Conservation (phyloP, 2,329 filamentous ascomycete species). For the Chrysoporthe cubensis region DNA sequence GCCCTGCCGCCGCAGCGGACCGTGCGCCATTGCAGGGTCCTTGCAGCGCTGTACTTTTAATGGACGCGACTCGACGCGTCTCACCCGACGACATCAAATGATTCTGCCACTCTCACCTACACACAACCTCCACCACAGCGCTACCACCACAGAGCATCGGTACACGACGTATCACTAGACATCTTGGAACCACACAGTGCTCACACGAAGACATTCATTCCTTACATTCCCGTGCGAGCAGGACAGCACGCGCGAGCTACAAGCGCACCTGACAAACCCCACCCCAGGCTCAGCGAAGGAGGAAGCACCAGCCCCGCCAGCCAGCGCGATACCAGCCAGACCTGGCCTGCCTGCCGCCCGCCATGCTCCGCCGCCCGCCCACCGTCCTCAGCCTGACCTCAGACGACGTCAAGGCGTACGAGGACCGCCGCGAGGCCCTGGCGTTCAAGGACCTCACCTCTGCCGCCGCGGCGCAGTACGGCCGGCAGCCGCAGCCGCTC, state of each 20-base stretch:
- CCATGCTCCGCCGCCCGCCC: constrained; percentile 55
- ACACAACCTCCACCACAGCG: not conserved
- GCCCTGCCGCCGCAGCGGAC: not conserved
- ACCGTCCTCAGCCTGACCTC: constrained; percentile 71
- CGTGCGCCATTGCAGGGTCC: not conserved
- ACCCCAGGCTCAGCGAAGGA: no score
- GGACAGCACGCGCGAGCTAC: not conserved
- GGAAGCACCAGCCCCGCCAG: no score
- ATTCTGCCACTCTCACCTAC: not conserved
- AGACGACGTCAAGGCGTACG: constrained; percentile 72
- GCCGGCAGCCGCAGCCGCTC: constrained; percentile 7
- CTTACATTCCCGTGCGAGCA: not conserved
- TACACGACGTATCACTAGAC: not conserved
- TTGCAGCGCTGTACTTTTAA: not conserved
- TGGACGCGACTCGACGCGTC: not conserved
- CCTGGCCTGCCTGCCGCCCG: not conserved
- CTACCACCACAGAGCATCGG: not conserved
- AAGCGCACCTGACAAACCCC: not conserved
- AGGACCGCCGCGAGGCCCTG: constrained; percentile 58
- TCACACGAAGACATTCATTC: not conserved
- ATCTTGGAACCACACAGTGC: no score
- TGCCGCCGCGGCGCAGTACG: not conserved
- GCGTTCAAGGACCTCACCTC: constrained; percentile 34
- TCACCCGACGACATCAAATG: not conserved
- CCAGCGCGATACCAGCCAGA: no score